These are phyloP conservation scores for Alternaria burnsii DNA, from an alignment of 2,329 filamentous ascomycete genomes.

Conservation along the genomic window DNA sequence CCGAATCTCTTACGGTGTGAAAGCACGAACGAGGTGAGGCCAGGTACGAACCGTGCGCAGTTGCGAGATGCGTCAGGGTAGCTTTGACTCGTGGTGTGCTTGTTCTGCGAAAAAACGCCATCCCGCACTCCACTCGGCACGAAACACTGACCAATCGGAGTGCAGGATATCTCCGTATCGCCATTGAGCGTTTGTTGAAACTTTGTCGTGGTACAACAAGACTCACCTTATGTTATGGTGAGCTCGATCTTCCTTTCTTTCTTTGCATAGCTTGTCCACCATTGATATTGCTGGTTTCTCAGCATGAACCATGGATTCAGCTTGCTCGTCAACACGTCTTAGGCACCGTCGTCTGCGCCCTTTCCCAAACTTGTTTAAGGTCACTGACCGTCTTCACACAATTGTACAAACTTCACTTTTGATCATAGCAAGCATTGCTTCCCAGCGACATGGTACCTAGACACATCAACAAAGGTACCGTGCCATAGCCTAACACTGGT, in stretches of 20 bases:
- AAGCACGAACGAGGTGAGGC: background rate
- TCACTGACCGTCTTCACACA: background rate
- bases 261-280: background rate
- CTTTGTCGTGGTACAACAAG: background rate
- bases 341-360: background rate
- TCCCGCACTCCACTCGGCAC: slow-evolving; percentile 8
- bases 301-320: background rate
- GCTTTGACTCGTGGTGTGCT: background rate
- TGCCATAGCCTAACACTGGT: background rate
- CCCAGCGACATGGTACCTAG: background rate
- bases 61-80: background rate
- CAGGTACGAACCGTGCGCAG: background rate
- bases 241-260: background rate
- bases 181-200: background rate
- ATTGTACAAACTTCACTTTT: background rate
- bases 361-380: background rate
- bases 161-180: slow-evolving; percentile 8
- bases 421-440: background rate
- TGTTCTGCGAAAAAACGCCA: slow-evolving; percentile 19
- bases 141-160: slow-evolving; percentile 25
- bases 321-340: background rate
- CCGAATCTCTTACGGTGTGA: background rate
- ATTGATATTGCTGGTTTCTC: background rate
- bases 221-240: background rate
- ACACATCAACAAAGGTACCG: background rate